Percentiles rank a stretch among this genome's conserved stretches.
Conservation (phyloP, 2,329 filamentous ascomycete species). For the Neocucurbitaria cava region DNA sequence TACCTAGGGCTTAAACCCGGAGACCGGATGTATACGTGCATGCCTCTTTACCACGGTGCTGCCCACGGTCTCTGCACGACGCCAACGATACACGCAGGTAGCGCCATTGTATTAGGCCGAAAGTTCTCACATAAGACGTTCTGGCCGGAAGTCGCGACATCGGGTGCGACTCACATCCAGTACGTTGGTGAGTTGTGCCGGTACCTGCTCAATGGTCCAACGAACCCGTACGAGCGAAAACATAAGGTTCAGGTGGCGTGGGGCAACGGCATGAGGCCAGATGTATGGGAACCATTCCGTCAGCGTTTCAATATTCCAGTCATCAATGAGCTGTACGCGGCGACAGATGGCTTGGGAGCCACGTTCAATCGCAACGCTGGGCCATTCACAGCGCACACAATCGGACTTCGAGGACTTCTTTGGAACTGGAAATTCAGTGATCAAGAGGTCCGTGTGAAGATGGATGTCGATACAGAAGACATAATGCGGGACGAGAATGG, state of each 20-base stretch:
- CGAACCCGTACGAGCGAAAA: constrained; percentile 38
- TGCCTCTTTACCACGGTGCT: constrained; percentile 49
- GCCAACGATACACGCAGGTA: constrained; percentile 40
- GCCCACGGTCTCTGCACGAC: constrained; percentile 40
- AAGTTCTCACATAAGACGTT: constrained; percentile 47
- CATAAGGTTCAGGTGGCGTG: constrained; percentile 46
- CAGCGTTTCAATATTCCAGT: constrained; percentile 48
- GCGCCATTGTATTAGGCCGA: constrained; percentile 38
- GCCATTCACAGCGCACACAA: constrained; percentile 41
- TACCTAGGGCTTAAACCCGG: constrained; percentile 39
- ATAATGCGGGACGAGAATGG: constrained; percentile 45
- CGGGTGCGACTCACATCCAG: constrained; percentile 42
- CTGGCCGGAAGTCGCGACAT: constrained; percentile 46
- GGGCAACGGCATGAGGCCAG: constrained; percentile 53
- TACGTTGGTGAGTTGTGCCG: constrained; percentile 49
- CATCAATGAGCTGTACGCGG: constrained; percentile 51
- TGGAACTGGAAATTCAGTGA: constrained; percentile 41
- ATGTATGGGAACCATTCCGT: constrained; percentile 51
- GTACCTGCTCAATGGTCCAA: constrained; percentile 45
- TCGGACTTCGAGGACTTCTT: constrained; percentile 44
- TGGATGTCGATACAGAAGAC: constrained; percentile 49
- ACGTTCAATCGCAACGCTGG: constrained; percentile 44
- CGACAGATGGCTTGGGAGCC: constrained; percentile 47
- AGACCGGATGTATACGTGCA: constrained; percentile 46
- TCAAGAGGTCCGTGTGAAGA: constrained; percentile 43